phyloP scores from a whole-genome alignment of 768 basidiomycete species.

The Boletus vermiculosoides region DNA sequence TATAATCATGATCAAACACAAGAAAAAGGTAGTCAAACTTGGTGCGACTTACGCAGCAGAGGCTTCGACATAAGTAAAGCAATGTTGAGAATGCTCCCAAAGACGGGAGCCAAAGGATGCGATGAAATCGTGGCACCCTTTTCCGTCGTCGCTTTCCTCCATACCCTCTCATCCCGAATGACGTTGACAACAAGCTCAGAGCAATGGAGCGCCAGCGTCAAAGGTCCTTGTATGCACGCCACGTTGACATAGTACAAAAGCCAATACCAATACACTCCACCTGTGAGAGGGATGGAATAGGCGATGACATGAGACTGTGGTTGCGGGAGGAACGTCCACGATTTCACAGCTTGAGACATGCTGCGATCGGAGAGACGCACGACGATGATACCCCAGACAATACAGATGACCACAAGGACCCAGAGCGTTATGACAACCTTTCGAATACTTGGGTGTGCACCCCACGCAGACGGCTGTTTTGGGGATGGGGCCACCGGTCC shows the following conservation, averaged over 20 bases:
- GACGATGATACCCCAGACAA: conserved; percentile 23
- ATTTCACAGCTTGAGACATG: not conserved
- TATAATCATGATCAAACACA: conserved; percentile 3
- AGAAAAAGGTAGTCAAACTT: not conserved
- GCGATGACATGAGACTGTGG: conserved; percentile 16
- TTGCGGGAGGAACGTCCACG: conserved; percentile 31
- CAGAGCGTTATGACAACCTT: conserved; percentile 25
- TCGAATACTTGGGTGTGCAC: conserved; percentile 23
- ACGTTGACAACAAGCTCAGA: conserved; percentile 30
- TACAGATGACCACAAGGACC: conserved; percentile 21
- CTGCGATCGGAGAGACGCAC: conserved; percentile 5
- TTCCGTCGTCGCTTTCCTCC: conserved; percentile 23
- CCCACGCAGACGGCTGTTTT: conserved; percentile 30
- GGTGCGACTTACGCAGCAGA: conserved; percentile 25
- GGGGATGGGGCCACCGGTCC: conserved; percentile 15
- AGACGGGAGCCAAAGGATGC: conserved; percentile 24
- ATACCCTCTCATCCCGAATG: conserved; percentile 28
- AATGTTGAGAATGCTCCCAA: conserved; percentile 19
- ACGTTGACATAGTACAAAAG: conserved; percentile 25
- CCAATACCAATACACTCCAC: conserved; percentile 25
- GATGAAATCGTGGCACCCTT: conserved; percentile 16
- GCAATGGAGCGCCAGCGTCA: conserved; percentile 31
- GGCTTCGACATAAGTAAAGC: conserved; percentile 22
- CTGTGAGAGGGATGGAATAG: conserved; percentile 23
- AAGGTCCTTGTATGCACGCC: conserved; percentile 27